These are phyloP conservation scores for Amesomyces nigricolor DNA, from an alignment of 2,329 filamentous ascomycete genomes.

Conservation along the genomic window DNA sequence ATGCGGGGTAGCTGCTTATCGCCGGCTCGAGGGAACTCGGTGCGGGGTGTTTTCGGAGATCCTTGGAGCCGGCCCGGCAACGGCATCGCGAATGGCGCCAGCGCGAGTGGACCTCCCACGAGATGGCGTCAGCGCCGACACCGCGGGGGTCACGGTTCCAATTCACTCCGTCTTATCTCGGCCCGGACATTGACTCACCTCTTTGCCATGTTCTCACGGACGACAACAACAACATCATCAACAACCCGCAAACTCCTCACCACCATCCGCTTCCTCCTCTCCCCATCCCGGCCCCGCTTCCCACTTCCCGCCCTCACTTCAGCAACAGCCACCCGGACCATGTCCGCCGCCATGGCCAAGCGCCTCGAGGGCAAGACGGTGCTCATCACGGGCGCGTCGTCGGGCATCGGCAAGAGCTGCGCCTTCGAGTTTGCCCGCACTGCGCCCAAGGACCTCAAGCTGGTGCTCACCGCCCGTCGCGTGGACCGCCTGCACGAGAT, in stretches of 20 bases:
- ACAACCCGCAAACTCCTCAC: background rate
- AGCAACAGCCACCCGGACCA: conserved; percentile 30
- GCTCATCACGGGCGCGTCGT: conserved; percentile 85
- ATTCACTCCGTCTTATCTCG: background rate
- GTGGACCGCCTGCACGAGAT: conserved; percentile 72
- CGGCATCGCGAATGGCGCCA: conserved; percentile 1
- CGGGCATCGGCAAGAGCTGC: conserved; percentile 76
- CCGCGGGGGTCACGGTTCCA: conserved; percentile 2
- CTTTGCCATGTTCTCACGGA: conserved; percentile 13
- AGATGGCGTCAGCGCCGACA: conserved; percentile 19
- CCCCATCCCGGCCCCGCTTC: conserved; percentile 3
- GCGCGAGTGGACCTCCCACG: conserved; percentile 4
- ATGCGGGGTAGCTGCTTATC: conserved; percentile 20
- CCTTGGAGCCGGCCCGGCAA: conserved; percentile 19
- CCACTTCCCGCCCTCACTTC: background rate
- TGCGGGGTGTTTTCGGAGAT: conserved; percentile 12
- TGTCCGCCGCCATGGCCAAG: conserved; percentile 63
- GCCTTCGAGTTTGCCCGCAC: conserved; percentile 93
- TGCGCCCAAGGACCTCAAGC: conserved; percentile 68
- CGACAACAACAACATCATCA: background rate
- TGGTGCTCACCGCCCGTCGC: conserved; percentile 85
- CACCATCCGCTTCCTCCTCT: background rate
- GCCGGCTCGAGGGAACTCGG: conserved; percentile 13
- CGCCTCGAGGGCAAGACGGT: conserved; percentile 92
- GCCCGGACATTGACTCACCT: background rate